Percentiles rank a stretch among this genome's conserved stretches.
Conservation (phyloP, 2,329 filamentous ascomycete species). For the Lecanicillium sp. region DNA sequence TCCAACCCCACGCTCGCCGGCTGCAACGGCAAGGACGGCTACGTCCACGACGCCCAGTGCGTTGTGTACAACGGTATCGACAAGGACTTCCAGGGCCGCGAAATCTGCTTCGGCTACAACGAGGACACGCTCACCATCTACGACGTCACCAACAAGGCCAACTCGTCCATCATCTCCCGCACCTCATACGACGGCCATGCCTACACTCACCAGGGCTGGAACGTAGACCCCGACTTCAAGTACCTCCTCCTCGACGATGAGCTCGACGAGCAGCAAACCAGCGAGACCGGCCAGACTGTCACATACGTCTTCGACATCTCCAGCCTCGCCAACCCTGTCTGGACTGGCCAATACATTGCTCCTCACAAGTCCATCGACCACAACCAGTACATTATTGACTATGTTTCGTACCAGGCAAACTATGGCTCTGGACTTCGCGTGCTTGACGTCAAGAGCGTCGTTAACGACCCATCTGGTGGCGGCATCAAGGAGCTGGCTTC, state of each 20-base stretch:
- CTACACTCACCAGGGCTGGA: slow-evolving; percentile 53
- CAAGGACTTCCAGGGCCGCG: slow-evolving; percentile 34
- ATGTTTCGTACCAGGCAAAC: slow-evolving; percentile 40
- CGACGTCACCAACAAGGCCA: slow-evolving; percentile 42
- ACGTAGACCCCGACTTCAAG: slow-evolving; percentile 38
- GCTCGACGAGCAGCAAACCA: slow-evolving; percentile 35
- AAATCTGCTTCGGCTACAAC: slow-evolving; percentile 52
- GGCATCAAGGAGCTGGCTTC: slow-evolving; percentile 37
- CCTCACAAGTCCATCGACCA: slow-evolving; percentile 37
- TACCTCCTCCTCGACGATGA: slow-evolving; percentile 47
- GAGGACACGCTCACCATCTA: slow-evolving; percentile 44
- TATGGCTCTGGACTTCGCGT: slow-evolving; percentile 40
- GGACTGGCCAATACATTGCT: slow-evolving; percentile 34
- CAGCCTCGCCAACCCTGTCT: slow-evolving; percentile 31
- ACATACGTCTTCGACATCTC: slow-evolving; percentile 45
- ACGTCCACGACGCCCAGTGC: slow-evolving; percentile 54
- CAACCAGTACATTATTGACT: slow-evolving; percentile 40
- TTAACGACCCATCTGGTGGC: slow-evolving; percentile 34
- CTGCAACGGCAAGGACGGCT: slow-evolving; percentile 40
- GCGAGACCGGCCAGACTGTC: slow-evolving; percentile 31
- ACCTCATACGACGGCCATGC: slow-evolving; percentile 48
- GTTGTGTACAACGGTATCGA: slow-evolving; percentile 47
- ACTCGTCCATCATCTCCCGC: slow-evolving; percentile 38
- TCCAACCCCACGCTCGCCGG: slow-evolving; percentile 41
- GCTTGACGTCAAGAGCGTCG: slow-evolving; percentile 27